Conservation (phyloP, 1,139 yeast species). For the Yamadazyma triangularis region DNA sequence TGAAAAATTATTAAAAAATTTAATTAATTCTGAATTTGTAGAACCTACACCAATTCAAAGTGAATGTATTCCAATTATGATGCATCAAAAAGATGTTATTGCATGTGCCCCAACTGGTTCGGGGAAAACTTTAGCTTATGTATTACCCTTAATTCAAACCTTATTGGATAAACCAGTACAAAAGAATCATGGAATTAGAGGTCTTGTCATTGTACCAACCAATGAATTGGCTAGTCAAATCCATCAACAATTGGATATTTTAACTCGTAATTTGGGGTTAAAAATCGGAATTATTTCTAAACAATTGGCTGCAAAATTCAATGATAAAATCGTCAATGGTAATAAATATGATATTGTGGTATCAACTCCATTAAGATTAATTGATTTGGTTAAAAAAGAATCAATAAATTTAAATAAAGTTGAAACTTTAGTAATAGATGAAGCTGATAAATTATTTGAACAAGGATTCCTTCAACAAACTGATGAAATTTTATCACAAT, state of each 20-base stretch:
- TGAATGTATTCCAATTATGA: slow-evolving; percentile 71
- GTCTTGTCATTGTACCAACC: slow-evolving; percentile 87
- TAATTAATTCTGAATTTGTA: slow-evolving; percentile 64
- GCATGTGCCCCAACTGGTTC: slow-evolving; percentile 96
- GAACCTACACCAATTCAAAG: slow-evolving; percentile 93
- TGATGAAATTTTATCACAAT: slow-evolving; percentile 72
- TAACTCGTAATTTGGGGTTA: slow-evolving; percentile 53
- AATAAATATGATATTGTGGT: slow-evolving; percentile 76
- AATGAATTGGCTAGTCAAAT: slow-evolving; percentile 82
- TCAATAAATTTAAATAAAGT: slow-evolving; percentile 57
- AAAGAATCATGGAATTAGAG: slow-evolving; percentile 53
- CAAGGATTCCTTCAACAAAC: slow-evolving; percentile 89
- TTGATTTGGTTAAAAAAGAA: slow-evolving; percentile 68
- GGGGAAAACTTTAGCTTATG: slow-evolving; percentile 86
- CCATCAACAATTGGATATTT: slow-evolving; percentile 59
- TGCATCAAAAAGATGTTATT: slow-evolving; percentile 63
- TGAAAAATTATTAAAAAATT: slow-evolving; percentile 56
- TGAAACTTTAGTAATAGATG: slow-evolving; percentile 80
- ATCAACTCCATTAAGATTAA: slow-evolving; percentile 83
- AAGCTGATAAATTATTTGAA: slow-evolving; percentile 92
- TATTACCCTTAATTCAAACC: slow-evolving; percentile 74
- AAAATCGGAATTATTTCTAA: slow-evolving; percentile 67
- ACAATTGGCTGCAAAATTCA: slow-evolving; percentile 67
- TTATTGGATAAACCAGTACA: slow-evolving; percentile 21
- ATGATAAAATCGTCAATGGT: slow-evolving; percentile 51